phyloP scores from a whole-genome alignment of 768 basidiomycete species.

The Hortiboletus flavorubellus region DNA sequence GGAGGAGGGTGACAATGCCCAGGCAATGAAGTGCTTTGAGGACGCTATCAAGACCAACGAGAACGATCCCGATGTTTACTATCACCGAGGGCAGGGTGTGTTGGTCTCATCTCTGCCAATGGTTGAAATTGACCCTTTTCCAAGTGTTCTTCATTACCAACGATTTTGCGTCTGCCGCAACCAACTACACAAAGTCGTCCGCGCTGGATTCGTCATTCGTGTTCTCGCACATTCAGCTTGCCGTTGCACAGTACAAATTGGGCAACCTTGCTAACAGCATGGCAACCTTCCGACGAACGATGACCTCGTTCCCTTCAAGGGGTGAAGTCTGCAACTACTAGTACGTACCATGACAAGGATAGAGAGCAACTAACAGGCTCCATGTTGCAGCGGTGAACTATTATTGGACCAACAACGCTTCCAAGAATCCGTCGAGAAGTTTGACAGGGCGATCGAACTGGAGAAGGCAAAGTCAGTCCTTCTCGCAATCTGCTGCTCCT shows the following conservation, averaged over 20 bases:
- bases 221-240: constrained; percentile 95
- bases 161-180: constrained; percentile 80
- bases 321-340: constrained; percentile 96
- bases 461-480: constrained; percentile 66
- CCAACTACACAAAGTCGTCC: constrained; percentile 90
- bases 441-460: constrained; percentile 86
- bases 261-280: constrained; percentile 76
- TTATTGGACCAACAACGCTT: constrained; percentile 88
- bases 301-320: constrained; percentile 79
- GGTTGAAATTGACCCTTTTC: neutral
- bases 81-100: constrained; percentile 94
- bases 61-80: constrained; percentile 93
- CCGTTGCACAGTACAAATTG: constrained; percentile 95
- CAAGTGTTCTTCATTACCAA: constrained; percentile 93
- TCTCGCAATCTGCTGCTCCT: neutral
- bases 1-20: constrained; percentile 82
- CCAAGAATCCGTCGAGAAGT: constrained; percentile 86
- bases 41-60: constrained; percentile 79
- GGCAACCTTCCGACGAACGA: constrained; percentile 84
- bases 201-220: constrained; percentile 85
- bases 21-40: constrained; percentile 90
- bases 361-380: neutral
- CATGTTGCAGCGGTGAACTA: constrained; percentile 73
- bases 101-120: neutral
- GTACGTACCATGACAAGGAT: constrained; percentile 41